Evolutionary conservation across 495 filamentous ascomycete species (phyloP).

Genomic region (Pyronema omphalodes): DNA sequence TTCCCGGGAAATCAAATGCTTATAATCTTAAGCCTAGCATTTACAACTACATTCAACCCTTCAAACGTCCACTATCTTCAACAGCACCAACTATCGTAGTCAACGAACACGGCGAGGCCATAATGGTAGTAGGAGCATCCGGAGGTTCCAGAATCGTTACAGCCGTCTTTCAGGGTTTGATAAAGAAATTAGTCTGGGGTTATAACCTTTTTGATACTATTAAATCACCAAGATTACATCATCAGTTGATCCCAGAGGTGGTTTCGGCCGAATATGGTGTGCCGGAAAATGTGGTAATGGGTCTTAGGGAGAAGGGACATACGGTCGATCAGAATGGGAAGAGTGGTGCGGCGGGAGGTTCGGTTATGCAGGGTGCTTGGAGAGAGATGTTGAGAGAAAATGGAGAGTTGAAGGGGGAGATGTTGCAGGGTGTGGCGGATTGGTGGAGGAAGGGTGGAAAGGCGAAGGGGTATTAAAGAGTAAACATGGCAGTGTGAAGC

Average conservation of each 20-base stretch:
- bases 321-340: not conserved
- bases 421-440: conserved; percentile 24
- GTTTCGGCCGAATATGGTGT: conserved; percentile 11
- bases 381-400: not conserved
- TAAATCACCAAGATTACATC: conserved; percentile 19
- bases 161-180: conserved; percentile 21
- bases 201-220: conserved; percentile 18
- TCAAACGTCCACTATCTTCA: conserved; percentile 20
- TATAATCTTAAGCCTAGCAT: conserved; percentile 15
- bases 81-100: conserved; percentile 18
- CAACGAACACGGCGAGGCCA: conserved; percentile 7
- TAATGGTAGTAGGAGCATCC: conserved; percentile 17
- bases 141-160: conserved; percentile 22
- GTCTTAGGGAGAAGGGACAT: conserved; percentile 15
- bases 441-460: conserved; percentile 24
- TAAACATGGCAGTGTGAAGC: no score
- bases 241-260: conserved; percentile 23
- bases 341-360: conserved; percentile 13
- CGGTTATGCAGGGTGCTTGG: conserved; percentile 16
- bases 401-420: not conserved
- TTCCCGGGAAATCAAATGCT: conserved; percentile 18
- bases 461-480: conserved; percentile 8
- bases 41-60: conserved; percentile 22
- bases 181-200: conserved; percentile 22
- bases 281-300: conserved; percentile 9